Conservation (phyloP, 345 rosid species). For the Ceriops tagal region DNA sequence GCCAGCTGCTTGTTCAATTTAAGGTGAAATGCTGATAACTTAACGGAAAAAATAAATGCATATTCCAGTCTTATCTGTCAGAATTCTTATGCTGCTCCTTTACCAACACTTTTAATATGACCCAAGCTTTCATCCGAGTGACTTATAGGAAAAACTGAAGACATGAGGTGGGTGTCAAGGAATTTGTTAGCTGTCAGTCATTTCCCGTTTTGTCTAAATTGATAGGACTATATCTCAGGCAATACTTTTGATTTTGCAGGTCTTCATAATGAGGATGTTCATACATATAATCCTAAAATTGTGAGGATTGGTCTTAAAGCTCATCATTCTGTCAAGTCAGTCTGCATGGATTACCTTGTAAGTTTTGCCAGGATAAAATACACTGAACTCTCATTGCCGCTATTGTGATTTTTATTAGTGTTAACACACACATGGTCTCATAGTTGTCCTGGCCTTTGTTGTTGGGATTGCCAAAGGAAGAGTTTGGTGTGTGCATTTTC, state of each 20-base stretch:
- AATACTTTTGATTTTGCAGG: constrained; percentile 39
- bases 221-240: not conserved
- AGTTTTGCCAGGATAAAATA: constrained; percentile 18
- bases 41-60: too few species aligned
- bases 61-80: too few species aligned
- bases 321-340: constrained; percentile 78
- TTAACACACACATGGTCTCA: not conserved
- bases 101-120: too few species aligned
- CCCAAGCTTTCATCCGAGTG: too few species aligned
- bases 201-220: not conserved
- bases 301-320: constrained; percentile 96
- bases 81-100: too few species aligned
- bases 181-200: not conserved
- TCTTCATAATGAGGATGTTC: constrained; percentile 73
- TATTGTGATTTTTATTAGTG: not conserved
- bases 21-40: too few species aligned
- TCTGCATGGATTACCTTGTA: constrained; percentile 89
- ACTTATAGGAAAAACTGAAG: too few species aligned
- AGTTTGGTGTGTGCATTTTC: not conserved
- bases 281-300: constrained; percentile 68
- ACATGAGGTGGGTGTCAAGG: too few species aligned
- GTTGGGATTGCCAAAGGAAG: not conserved
- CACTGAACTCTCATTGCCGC: not conserved
- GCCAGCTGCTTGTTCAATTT: too few species aligned
- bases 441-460: not conserved